Percentiles rank a stretch among this genome's conserved stretches.
phyloP scores from a whole-genome alignment of 2,329 filamentous ascomycete species.

The Zopfia rhizophila region DNA sequence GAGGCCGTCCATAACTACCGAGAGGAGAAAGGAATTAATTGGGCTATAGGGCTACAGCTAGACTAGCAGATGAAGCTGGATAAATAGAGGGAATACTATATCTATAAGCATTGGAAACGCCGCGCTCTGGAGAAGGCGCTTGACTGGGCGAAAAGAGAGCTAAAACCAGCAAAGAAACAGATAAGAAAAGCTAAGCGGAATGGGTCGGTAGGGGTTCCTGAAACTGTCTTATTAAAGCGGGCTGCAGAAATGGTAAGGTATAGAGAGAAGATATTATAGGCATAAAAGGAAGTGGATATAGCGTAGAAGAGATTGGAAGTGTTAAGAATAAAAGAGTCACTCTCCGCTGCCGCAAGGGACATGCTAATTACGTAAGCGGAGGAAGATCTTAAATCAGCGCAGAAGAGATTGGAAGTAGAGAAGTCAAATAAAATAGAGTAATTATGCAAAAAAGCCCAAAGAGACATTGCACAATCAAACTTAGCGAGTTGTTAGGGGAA shows the following conservation, averaged over 20 bases:
- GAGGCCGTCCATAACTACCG: conserved; percentile 7
- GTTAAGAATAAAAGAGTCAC: conserved; percentile 2
- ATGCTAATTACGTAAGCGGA: conserved; percentile 5
- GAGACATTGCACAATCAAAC: conserved; percentile 1
- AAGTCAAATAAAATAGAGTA: conserved; percentile 5
- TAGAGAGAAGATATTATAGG: conserved; percentile 8
- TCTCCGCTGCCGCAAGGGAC: conserved; percentile 6
- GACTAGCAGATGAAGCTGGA: conserved; percentile 2
- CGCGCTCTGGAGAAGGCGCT: conserved; percentile 5
- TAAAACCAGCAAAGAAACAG: conserved; percentile 4
- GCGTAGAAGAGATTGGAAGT: conserved; percentile 10
- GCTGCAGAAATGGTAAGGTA: conserved; percentile 2
- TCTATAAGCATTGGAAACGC: conserved; percentile 4
- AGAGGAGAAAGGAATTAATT: conserved; percentile 3
- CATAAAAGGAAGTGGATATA: conserved; percentile 10
- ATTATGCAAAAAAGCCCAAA: conserved; percentile 1
- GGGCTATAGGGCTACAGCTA: conserved; percentile 5
- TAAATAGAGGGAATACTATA: conserved; percentile 1
- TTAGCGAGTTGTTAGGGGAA: conserved; percentile 3
- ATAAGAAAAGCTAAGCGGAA: conserved; percentile 8
- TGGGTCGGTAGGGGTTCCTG: conserved; percentile 8
- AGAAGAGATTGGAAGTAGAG: conserved; percentile 11
- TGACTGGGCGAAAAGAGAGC: conserved; percentile 8
- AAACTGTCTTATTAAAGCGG: conserved; percentile 3
- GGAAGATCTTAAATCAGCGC: conserved; percentile 8